Evolutionary conservation across 1,139 yeast genomes (phyloP), one percentile per base, ranked within the genome.

Genomic region (Suhomyces kunorum): DNA sequence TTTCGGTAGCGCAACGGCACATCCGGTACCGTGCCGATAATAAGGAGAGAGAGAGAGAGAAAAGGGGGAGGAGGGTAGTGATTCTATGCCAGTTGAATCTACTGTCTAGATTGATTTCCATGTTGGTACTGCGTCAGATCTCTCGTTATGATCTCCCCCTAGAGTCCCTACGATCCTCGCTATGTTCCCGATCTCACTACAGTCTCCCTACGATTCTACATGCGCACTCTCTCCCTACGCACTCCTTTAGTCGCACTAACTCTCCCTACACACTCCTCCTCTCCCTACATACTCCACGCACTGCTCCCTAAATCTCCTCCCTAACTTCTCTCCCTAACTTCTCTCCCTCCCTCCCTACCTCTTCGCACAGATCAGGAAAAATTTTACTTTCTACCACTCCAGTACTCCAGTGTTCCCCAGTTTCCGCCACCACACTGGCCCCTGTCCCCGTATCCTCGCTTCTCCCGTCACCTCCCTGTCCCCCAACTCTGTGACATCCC

Each of bases 341-440:
- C 23, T 20, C 9, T 20, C 23, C 23, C 7, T 7, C 23, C 15
- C 28, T 25, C 28, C 8, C 28, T 25, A 25, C 8, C 28, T 25
- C 28, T 25, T 25, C 28, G 11, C 34, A 40, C 40, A 39, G 39
- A 36, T 40, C 44, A 40, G 31, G 36, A 40, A 40, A 40, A 40
- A 24, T 40, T 40, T 40, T 34, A 29, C 32, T 24, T 18, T 20
- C 20, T 19, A 18, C 14, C 15, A 18, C 19, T 29, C 24, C 20
- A 28, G 23, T n/a, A 11, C 15, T 29, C 24, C 32, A 29, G 16
- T 18, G 17, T 29, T 22, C 22, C 14, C 20, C 22, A 18, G 20
- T 22, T 12, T 29, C 22, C 14, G 14, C 23, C 14, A 11, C 24
- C 5, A 20, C 24, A 20, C 24, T 20, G 24, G 3, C 24, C 24